Base-by-base conservation (phyloP, 2,329 filamentous ascomycete species). In the Sporothrix brasiliensis region DNA sequence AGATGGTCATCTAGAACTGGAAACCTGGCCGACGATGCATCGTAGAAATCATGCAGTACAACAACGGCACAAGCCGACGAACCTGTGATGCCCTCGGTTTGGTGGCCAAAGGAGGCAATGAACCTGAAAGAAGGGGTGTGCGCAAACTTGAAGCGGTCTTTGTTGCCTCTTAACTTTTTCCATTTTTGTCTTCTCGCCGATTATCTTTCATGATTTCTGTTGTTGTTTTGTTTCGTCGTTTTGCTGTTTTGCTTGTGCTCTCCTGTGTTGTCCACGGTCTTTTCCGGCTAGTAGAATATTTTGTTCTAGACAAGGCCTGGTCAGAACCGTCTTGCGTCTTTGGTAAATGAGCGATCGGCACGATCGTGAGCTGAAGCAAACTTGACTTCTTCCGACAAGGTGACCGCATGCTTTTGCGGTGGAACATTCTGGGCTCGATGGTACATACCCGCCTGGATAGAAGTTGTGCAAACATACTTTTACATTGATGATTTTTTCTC, bases 231-330 rank as follows among this genome's bases (percentile, higher is more conserved):
- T 65, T 27, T 16, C 41, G 41, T 44, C 14, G 52, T 54, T 27
- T 30, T 27, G 16, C 4, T 52, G 50, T 24, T 11, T 24, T 4
- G 50, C 13, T 34, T 50, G 50, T 65, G 5, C 7, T 53, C 39
- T 21, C 54, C 34, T 44, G 5, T 16, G 10, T 44, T 44, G 11
- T 44, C 11, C 11, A 11, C n/a, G 13, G 27, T 27, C 30, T 49
- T 53, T 27, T 67, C 27, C 63, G 47, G 49, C 49, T 24, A 27
- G 10, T 53, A 49, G 27, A 65, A 30, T 65, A 47, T 50, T 56
- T 3, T 49, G 24, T 65, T 34, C 24, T 4, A 65, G 24, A 21
- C 44, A 6, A 50, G 30, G 27, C 21, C n/a, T 19, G 58, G 58
- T 13, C 56, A 60, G n/a, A 60, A 39, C 30, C 60, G 41, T 65